Base-by-base conservation (phyloP, 352 stramenopile species). In the Hyaloperonospora brassicae region DNA sequence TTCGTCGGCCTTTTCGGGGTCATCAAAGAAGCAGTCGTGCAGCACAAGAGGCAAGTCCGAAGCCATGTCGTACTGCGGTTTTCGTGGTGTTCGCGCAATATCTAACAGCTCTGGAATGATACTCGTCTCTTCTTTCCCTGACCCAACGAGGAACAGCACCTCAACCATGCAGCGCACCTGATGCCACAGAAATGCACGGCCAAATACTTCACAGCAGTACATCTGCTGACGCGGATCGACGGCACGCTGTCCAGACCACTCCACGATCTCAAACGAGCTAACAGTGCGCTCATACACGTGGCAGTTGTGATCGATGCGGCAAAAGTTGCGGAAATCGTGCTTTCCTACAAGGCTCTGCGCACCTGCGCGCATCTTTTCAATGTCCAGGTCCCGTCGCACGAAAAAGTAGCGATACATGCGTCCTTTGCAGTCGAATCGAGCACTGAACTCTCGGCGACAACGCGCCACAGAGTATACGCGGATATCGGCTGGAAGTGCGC, bases 281-380 rank as follows among this genome's bases (percentile, higher is more conserved):
- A 96, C 85, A 34, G 68, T 67, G 25, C 96, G 82, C 66, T 91
- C 78, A 73, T 97, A 99, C 61, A 97, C 98, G 46, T 93, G 93
- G 24, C 98, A 96, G 53, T 97, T 97, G 7, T 93, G 82, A 73
- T 99, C 95, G 70, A 99, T 98, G 62, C 98, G 98, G 65, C 96
- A 99, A 56, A 99, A 97, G 64, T 99, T 99, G 47, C 97, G 89
- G 71, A 98, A 99, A 72, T 99, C 97, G 66, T 99, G 95, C 46
- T 87, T 77, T 9, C 97, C 97, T 3, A 98, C 76, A 47, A 99
- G 84, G 27, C 75, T 64, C 23, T 83, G 46, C 4, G 96, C 83
- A 3, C 84, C 96, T 7, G 55, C n/a, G 4, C 74, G 68, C 92
- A 99, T 99, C 5, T 64, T 66, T 4, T 73, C 70, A 25, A 93